Base-by-base conservation (phyloP, 371 early-diverging fungal species). In the Syncephalis fuscata region DNA sequence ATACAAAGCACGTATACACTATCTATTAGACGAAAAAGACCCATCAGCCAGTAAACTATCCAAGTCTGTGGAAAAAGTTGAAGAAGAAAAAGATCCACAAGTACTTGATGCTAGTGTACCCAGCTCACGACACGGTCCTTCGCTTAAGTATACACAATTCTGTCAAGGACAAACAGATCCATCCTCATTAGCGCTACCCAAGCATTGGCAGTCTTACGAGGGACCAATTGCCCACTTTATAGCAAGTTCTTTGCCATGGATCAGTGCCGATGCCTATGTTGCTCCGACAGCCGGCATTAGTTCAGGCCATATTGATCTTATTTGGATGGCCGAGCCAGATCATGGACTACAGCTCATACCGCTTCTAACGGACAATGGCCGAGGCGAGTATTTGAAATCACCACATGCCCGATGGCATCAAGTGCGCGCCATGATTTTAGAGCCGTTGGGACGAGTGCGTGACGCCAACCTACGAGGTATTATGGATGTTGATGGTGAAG, bases 401-500 rank as follows among this genome's bases (percentile, higher is more conserved):
- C 8, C 16, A 8, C 21, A 8, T 8, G n/a, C 21, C 4, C 16
- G 21, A 16, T 21, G 21, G 19, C 16, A 19, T 41, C 16, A 21
- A 41, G 41, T 21, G 8, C 41, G n/a, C 8, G 41, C 41, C 16
- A n/a, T 41, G 16, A 41, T 41, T 5, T 21, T 41, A 21, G 41
- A 41, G 41, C 41, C 41, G 8, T 8, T 41, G 19, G 41, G 41
- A 16, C 41, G 41, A 7, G 41, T 41, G 21, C 16, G 41, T 21
- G 21, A 41, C 8, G 5, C 16, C n/a, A 41, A 41, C 41, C n/a
- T 16, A 8, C 41, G 15, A 41, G 41, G 41, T 7, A 41, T 41
- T n/a, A 19, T 41, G 41, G 41, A 41, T n/a, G 41, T 41, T 8
- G 41, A 41, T n/a, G 41, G 41, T 21, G 41, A 41, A 21, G 41